Conservation (phyloP, 441 rosid species). For the Pelargonium cotyledonis region DNA sequence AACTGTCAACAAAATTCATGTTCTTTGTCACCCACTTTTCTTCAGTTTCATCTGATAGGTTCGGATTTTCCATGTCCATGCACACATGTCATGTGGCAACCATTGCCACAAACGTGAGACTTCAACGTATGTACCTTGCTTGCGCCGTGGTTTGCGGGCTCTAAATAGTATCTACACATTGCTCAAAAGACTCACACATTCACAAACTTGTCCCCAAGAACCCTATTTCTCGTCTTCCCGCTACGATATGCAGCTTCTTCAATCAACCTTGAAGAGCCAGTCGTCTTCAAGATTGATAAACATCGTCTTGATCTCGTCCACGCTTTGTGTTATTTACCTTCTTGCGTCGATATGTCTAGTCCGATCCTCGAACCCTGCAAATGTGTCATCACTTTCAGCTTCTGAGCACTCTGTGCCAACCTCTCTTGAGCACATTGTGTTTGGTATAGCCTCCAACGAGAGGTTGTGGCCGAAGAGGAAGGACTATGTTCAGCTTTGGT, state of each 20-base stretch:
- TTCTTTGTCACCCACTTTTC: background rate
- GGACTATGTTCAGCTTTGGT: slow-evolving; percentile 71
- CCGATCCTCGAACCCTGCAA: background rate
- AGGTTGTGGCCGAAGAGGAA: slow-evolving; percentile 52
- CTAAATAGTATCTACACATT: background rate
- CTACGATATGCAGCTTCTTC: background rate
- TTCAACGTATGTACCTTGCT: background rate
- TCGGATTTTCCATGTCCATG: background rate
- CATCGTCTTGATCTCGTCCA: background rate
- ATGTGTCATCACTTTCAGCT: background rate
- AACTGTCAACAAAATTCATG: background rate
- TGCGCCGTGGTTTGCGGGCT: background rate
- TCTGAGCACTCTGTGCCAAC: slow-evolving; percentile 19
- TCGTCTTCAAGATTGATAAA: background rate
- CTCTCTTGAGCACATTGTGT: slow-evolving; percentile 52
- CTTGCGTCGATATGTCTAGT: background rate
- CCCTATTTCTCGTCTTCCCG: background rate
- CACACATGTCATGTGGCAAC: background rate
- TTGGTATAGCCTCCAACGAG: slow-evolving; percentile 59
- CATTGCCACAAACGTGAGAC: no score
- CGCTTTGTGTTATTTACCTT: background rate
- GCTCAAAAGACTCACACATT: background rate
- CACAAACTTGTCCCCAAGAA: background rate
- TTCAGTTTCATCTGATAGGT: background rate
- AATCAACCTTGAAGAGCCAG: background rate